phyloP scores from a whole-genome alignment of 768 basidiomycete species.

The Auricularia sp. region DNA sequence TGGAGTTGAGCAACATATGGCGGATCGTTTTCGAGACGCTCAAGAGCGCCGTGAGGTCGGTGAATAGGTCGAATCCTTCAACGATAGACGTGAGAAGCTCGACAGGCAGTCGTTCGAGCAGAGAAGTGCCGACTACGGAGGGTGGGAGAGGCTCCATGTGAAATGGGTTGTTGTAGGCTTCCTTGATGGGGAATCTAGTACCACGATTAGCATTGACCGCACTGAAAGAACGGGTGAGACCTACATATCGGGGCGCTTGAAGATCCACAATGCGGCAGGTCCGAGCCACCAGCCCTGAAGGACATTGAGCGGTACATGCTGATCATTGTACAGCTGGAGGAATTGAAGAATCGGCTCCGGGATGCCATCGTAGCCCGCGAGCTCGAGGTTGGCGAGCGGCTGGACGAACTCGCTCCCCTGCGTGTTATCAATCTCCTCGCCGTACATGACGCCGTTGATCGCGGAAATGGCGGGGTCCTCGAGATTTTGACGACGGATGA shows the following conservation, averaged over 20 bases:
- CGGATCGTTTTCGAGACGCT: not conserved
- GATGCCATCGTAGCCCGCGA: not conserved
- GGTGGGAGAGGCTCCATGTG: not conserved
- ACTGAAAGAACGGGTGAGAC: not conserved
- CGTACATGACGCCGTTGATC: not conserved
- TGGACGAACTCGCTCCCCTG: not conserved
- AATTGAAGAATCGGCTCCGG: not conserved
- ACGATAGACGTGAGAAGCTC: not conserved
- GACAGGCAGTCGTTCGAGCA: not conserved
- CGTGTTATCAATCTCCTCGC: not conserved
- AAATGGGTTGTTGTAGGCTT: not conserved
- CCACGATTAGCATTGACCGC: not conserved
- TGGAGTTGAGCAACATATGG: not conserved
- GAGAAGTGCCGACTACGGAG: not conserved
- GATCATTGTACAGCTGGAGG: not conserved
- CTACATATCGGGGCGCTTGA: not conserved
- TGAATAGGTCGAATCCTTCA: not conserved
- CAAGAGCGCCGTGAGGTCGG: not conserved
- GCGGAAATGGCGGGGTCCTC: not conserved
- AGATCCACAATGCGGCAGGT: not conserved
- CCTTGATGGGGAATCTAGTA: not conserved
- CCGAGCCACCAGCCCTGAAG: not conserved
- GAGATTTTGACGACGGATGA: not conserved
- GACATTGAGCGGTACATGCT: not conserved
- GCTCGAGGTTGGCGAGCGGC: not conserved